Evolutionary conservation across 306 rosid genomes (phyloP), one percentile per base, ranked within the genome.

Genomic region (Inga oerstediana): DNA sequence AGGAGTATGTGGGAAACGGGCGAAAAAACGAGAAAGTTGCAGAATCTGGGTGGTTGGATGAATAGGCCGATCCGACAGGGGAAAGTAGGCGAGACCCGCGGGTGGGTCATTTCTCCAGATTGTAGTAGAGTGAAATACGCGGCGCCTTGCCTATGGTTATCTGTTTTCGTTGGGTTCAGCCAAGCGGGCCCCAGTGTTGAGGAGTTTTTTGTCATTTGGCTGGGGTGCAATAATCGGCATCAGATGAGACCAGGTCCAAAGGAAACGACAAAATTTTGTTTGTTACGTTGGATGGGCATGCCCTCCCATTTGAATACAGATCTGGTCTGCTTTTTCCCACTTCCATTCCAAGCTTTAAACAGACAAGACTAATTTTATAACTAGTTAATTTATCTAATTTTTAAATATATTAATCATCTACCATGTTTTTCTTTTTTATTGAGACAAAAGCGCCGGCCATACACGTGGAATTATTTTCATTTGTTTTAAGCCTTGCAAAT

Each of bases 111-210:
- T 59, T 9, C 9, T 13, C 74, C 77, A 0, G 37, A 82, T 83
- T 8, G 77, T 0, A 56, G 77, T 76, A 4, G 30, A 9, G 11
- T 32, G 77, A 43, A 65, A 76, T 86, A 89, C 89, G 92, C 92
- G 92, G 94, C 92, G 75, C 79, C 72, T 1, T 30, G 94, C 61
- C 73, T 75, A 79, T 85, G 88, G 86, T 82, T 77, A 37, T 54
- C 10, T 2, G 10, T 14, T 72, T 46, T 6, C 45, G 14, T 3
- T 14, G 11, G 64, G 76, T 1, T 0, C 20, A 4, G 2, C 17
- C 19, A 17, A 4, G 30, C 0, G 41, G 22, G 43, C 16, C 8
- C 73, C 13, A 15, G 27, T 45, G 69, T 37, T 4, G 74, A 49
- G 67, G 79, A 22, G 43, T 2, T 35, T 34, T 81, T 48, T 2